These are phyloP conservation scores for Pseudophaeomoniella oleicola DNA, from an alignment of 2,329 filamentous ascomycete genomes.

Conservation along the genomic window DNA sequence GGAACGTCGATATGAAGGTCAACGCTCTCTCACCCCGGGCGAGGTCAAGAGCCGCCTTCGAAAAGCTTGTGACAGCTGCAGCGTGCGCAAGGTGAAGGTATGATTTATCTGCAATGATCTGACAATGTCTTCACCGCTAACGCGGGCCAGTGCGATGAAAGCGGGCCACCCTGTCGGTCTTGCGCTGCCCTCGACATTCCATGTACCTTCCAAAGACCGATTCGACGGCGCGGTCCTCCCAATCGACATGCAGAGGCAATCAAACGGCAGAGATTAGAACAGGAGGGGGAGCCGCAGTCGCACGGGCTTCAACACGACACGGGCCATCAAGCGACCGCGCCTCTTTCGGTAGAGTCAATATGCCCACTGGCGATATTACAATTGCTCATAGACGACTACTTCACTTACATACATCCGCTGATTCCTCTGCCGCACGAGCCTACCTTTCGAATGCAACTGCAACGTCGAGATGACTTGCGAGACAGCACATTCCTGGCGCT, in stretches of 20 bases:
- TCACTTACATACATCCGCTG: constrained; percentile 32
- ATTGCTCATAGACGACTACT: constrained; percentile 30
- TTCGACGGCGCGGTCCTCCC: constrained; percentile 48
- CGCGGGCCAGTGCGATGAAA: constrained; percentile 44
- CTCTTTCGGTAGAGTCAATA: constrained; percentile 34
- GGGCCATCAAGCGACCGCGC: constrained; percentile 29
- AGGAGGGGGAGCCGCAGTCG: no score
- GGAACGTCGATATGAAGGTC: no score
- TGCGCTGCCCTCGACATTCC: constrained; percentile 51
- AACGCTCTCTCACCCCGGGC: no score
- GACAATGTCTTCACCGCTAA: constrained; percentile 1
- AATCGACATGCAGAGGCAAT: constrained; percentile 54
- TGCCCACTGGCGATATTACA: constrained; percentile 25
- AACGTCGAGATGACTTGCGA: constrained; percentile 24
- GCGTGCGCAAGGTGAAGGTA: constrained; percentile 39
- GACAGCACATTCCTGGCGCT: constrained; percentile 28
- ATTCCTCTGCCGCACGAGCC: constrained; percentile 31
- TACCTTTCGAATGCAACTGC: constrained; percentile 28
- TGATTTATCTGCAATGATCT: constrained; percentile 4
- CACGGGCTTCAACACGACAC: constrained; percentile 38
- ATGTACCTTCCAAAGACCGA: constrained; percentile 52
- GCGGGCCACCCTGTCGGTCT: constrained; percentile 50
- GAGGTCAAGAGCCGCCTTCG: no score
- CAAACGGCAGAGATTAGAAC: constrained; percentile 42
- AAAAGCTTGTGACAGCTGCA: constrained; percentile 39